These are phyloP conservation scores for Botrytis fabae DNA, from an alignment of 2,329 filamentous ascomycete species.

Conservation along the genomic window DNA sequence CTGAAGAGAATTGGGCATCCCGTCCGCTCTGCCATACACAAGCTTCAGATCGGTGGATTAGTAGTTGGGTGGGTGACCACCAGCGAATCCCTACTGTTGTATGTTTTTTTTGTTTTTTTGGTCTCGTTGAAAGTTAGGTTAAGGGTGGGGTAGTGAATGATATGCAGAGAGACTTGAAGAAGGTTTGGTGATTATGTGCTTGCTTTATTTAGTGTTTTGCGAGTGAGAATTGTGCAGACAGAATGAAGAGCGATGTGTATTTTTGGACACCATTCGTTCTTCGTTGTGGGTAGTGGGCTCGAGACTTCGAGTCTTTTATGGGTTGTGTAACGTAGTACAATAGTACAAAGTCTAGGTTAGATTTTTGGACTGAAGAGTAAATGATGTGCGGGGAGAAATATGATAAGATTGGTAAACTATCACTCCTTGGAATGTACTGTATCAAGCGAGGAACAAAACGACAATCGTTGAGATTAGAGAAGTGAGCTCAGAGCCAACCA, in stretches of 20 bases:
- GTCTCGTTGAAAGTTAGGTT: neutral
- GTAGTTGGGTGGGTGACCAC: neutral
- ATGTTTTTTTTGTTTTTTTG: neutral
- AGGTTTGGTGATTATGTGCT: neutral
- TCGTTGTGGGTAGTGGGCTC: neutral
- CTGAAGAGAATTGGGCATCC: slow-evolving; percentile 17
- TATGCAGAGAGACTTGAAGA: neutral
- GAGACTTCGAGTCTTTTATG: neutral
- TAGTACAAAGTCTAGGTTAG: too few species aligned
- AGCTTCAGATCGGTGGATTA: slow-evolving; percentile 16
- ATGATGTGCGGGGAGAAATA: neutral
- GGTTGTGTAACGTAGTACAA: neutral
- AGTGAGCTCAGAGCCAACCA: neutral
- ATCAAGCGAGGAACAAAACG: neutral
- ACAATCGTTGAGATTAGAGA: neutral
- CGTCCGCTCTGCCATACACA: slow-evolving; percentile 16
- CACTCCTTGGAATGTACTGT: too few species aligned
- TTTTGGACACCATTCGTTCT: neutral
- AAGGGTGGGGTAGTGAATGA: neutral
- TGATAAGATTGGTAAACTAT: neutral
- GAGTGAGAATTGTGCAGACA: neutral
- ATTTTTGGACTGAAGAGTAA: neutral
- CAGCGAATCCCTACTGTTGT: slow-evolving; percentile 9
- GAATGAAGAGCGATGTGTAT: neutral
- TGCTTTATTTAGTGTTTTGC: neutral